Base-by-base conservation (phyloP, 345 rosid species). In the Draba incana region DNA sequence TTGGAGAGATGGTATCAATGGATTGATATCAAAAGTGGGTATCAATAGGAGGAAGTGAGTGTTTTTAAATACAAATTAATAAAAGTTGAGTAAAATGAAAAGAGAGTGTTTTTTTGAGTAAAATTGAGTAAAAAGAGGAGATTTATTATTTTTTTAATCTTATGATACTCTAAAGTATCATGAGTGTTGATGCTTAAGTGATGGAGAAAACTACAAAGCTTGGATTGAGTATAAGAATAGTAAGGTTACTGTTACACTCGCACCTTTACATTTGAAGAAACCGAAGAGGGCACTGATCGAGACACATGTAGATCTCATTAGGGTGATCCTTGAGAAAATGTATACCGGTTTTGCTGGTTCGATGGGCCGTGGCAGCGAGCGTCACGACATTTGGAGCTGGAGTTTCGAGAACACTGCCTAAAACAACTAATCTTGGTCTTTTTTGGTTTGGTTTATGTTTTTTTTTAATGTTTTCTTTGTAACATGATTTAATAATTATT, bases 151-250 rank as follows among this genome's bases (percentile, higher is more conserved):
- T n/a, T n/a, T n/a, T n/a, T n/a, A n/a, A n/a, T n/a, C n/a, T n/a
- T n/a, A n/a, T n/a, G n/a, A n/a, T n/a, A n/a, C n/a, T n/a, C n/a
- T n/a, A n/a, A n/a, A n/a, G n/a, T n/a, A n/a, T n/a, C n/a, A n/a
- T n/a, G n/a, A n/a, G n/a, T n/a, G n/a, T n/a, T n/a, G n/a, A n/a
- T n/a, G n/a, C n/a, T n/a, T n/a, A 10, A 69, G 61, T 23, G 66
- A 65, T 51, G 84, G 80, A 35, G 54, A n/a, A 8, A 72, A 41
- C 4, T 72, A 50, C 14, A 68, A 37, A 16, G 78, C 42, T 24
- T 69, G 82, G 81, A 70, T 76, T 2, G 77, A 74, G 4, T 70
- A 69, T 13, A 33, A 11, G 60, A 49, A 59, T 12, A 10, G 37
- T 8, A 33, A 44, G 42, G 31, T 20, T 1, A 41, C 12, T 30